A percentile compares a stretch with the other conserved stretches of the same genome.
These are phyloP conservation scores for Pichia kluyveri DNA, from an alignment of 805 yeast species.

Conservation along the genomic window DNA sequence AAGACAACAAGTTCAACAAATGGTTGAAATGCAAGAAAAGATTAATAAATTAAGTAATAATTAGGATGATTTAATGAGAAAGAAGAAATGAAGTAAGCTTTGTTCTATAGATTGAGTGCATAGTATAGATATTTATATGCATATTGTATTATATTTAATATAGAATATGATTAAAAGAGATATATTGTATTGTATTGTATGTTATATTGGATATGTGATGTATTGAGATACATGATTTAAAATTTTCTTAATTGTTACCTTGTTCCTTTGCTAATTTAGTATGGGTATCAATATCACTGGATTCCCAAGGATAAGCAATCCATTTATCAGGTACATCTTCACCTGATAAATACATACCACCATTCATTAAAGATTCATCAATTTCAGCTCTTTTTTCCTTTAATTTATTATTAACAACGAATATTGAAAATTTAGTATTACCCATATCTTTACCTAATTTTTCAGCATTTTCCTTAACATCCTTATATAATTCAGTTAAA, in stretches of 20 bases:
- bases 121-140: neutral
- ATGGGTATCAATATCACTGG: constrained; percentile 70
- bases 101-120: neutral
- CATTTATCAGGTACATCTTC: constrained; percentile 67
- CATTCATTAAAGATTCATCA: constrained; percentile 51
- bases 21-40: constrained; percentile 53
- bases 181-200: too few relatives aligned
- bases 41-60: constrained; percentile 3
- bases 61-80: neutral
- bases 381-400: constrained; percentile 74
- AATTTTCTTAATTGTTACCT: constrained; percentile 38
- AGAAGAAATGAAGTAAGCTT: too few relatives aligned
- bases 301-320: constrained; percentile 92
- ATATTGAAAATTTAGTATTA: constrained; percentile 60
- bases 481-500: constrained; percentile 62
- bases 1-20: constrained; percentile 76
- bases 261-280: constrained; percentile 56
- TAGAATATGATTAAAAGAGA: too few relatives aligned
- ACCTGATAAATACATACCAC: constrained; percentile 65
- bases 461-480: constrained; percentile 50
- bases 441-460: constrained; percentile 50
- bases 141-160: too few relatives aligned
- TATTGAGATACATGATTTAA: too few relatives aligned
- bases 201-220: too few relatives aligned
- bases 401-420: constrained; percentile 77